Conservation (phyloP, 2,329 filamentous ascomycete genomes). For the Endoconidiophora polonica region DNA sequence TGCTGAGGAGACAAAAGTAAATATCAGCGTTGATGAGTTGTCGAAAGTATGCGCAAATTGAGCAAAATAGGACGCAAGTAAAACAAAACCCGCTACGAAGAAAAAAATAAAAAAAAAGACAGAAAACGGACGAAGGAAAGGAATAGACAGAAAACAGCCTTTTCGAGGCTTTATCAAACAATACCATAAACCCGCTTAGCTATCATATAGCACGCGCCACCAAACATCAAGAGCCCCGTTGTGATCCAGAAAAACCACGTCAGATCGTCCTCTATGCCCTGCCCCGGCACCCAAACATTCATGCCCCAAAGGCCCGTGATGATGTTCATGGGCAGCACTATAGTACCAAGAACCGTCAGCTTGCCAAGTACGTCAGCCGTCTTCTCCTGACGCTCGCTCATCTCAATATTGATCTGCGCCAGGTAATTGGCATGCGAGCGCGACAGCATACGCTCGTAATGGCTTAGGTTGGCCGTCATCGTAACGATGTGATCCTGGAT, state of each 20-base stretch:
- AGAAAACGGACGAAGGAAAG: neutral
- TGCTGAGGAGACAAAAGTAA: neutral
- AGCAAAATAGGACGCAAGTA: neutral
- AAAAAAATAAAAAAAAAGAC: neutral
- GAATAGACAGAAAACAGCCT: neutral
- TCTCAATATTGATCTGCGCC: constrained; percentile 97
- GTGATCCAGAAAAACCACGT: constrained; percentile 64
- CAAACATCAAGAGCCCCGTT: constrained; percentile 61
- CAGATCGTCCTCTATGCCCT: constrained; percentile 60
- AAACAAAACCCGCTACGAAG: neutral
- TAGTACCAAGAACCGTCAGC: constrained; percentile 87
- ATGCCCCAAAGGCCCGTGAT: constrained; percentile 98
- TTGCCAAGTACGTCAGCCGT: constrained; percentile 91
- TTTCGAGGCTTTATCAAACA: constrained; percentile 30
- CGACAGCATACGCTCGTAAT: constrained; percentile 88
- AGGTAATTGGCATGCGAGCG: constrained; percentile 92
- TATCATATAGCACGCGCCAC: constrained; percentile 59
- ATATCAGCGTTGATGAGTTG: too few species aligned
- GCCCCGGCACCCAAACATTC: constrained; percentile 93
- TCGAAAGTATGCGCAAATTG: neutral
- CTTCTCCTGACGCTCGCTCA: constrained; percentile 94
- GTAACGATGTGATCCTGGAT: constrained; percentile 99
- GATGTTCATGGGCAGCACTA: constrained; percentile 97
- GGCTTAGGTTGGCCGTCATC: constrained; percentile 89
- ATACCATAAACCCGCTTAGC: constrained; percentile 75